Conservation (phyloP, 1,139 yeast species). For the Diutina catenulata region DNA sequence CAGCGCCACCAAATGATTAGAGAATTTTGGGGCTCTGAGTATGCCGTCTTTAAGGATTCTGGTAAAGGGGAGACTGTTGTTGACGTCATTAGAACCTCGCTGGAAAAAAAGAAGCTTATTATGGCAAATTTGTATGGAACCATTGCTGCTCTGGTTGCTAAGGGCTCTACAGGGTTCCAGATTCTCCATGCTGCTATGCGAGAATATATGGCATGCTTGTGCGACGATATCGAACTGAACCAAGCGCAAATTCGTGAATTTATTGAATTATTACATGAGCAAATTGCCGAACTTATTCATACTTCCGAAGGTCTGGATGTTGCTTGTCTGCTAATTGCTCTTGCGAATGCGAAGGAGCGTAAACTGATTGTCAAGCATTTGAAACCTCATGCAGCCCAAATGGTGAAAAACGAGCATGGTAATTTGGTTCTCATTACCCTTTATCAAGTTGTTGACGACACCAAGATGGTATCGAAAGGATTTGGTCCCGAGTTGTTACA, state of each 20-base stretch:
- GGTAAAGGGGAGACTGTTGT: conserved; percentile 53
- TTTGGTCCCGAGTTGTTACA: conserved; percentile 50
- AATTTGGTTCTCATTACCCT: conserved; percentile 68
- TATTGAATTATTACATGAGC: conserved; percentile 75
- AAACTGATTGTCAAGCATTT: conserved; percentile 62
- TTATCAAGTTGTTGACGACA: conserved; percentile 87
- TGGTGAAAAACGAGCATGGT: conserved; percentile 80
- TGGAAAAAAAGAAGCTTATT: conserved; percentile 76
- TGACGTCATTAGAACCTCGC: conserved; percentile 55
- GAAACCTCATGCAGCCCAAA: conserved; percentile 60
- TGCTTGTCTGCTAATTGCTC: conserved; percentile 68
- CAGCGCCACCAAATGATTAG: conserved; percentile 86
- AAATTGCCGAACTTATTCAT: conserved; percentile 89
- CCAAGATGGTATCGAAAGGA: conserved; percentile 68
- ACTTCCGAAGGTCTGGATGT: conserved; percentile 94
- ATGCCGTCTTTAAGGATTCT: conserved; percentile 76
- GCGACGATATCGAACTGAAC: conserved; percentile 26
- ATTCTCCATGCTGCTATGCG: conserved; percentile 94
- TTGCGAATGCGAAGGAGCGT: conserved; percentile 89
- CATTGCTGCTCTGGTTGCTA: conserved; percentile 82
- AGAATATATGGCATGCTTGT: conserved; percentile 68
- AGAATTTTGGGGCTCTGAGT: conserved; percentile 97
- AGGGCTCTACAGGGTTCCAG: conserved; percentile 94
- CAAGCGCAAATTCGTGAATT: conserved; percentile 69
- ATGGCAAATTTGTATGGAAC: conserved; percentile 72